Percentiles rank a stretch among this genome's conserved stretches.
Evolutionary conservation across 2,329 filamentous ascomycete species (phyloP).

Genomic region (Chaetomium sp.): DNA sequence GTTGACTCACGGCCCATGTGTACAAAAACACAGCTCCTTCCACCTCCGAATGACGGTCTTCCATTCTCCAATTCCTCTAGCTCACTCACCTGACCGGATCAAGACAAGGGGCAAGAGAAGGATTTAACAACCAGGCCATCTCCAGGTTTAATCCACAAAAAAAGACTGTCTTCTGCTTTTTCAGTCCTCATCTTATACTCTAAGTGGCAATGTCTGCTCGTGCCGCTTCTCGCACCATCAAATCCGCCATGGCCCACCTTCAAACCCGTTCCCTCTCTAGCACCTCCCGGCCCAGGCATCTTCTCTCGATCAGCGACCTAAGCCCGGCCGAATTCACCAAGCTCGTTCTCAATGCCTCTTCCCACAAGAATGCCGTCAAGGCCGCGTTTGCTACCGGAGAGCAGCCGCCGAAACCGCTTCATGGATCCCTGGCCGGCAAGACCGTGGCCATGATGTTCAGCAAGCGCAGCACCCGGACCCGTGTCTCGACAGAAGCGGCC

Average conservation of each 20-base stretch:
- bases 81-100: too few species aligned
- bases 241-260: slow-evolving; percentile 26
- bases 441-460: slow-evolving; percentile 95
- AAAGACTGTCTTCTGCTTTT: too few species aligned
- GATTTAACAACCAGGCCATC: too few species aligned
- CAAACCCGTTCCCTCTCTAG: slow-evolving; percentile 41
- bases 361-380: slow-evolving; percentile 72
- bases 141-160: too few species aligned
- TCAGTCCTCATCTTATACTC: too few species aligned
- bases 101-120: too few species aligned
- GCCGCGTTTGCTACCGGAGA: slow-evolving; percentile 39
- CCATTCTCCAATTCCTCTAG: not conserved
- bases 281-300: slow-evolving; percentile 59
- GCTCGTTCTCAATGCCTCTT: slow-evolving; percentile 74
- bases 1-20: slow-evolving; percentile 9
- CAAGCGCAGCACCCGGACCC: slow-evolving; percentile 89
- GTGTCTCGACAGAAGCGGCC: slow-evolving; percentile 88
- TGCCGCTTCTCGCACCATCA: slow-evolving; percentile 23
- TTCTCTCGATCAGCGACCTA: slow-evolving; percentile 87
- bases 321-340: slow-evolving; percentile 70
- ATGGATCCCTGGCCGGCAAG: slow-evolving; percentile 60
- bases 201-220: slow-evolving; percentile 15
- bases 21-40: slow-evolving; percentile 6
- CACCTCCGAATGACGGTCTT: not conserved
- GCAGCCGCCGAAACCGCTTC: slow-evolving; percentile 49